These are phyloP conservation scores for Xylaria cubensis DNA, from an alignment of 495 filamentous ascomycete genomes.

Conservation along the genomic window DNA sequence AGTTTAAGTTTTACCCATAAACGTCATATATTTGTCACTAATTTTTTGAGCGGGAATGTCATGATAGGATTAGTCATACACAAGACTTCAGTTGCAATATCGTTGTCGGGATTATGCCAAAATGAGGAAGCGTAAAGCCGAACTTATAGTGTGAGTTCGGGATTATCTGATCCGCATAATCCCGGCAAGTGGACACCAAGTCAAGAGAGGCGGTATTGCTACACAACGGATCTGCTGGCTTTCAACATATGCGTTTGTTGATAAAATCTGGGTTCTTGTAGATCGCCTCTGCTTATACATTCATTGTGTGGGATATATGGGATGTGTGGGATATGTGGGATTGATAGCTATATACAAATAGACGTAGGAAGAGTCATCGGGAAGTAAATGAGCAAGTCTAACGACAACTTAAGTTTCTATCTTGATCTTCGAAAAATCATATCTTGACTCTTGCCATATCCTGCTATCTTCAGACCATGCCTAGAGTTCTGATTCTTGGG, in stretches of 20 bases:
- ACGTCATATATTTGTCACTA: too few species aligned
- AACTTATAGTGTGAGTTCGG: background rate
- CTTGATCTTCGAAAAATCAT: background rate
- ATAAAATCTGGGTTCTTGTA: background rate
- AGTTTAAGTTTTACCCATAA: too few species aligned
- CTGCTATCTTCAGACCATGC: slow-evolving; percentile 36
- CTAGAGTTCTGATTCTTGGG: slow-evolving; percentile 52
- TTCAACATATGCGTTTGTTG: background rate
- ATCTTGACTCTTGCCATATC: background rate
- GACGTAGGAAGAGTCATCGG: background rate
- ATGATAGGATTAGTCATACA: too few species aligned
- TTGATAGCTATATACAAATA: background rate
- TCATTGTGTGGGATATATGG: background rate
- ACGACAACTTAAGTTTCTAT: background rate
- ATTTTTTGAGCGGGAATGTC: too few species aligned
- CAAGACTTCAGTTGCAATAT: background rate
- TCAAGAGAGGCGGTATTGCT: background rate
- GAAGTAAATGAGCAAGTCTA: background rate
- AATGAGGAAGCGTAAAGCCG: background rate
- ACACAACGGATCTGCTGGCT: background rate
- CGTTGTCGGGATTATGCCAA: background rate
- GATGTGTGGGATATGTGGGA: slow-evolving; percentile 4
- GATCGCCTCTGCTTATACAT: background rate
- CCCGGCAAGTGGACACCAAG: background rate
- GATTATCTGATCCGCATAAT: background rate